Percentiles rank a stretch among this genome's conserved stretches.
These are phyloP conservation scores for Saturnispora kantuleensis DNA, from an alignment of 805 yeast species.

Conservation along the genomic window DNA sequence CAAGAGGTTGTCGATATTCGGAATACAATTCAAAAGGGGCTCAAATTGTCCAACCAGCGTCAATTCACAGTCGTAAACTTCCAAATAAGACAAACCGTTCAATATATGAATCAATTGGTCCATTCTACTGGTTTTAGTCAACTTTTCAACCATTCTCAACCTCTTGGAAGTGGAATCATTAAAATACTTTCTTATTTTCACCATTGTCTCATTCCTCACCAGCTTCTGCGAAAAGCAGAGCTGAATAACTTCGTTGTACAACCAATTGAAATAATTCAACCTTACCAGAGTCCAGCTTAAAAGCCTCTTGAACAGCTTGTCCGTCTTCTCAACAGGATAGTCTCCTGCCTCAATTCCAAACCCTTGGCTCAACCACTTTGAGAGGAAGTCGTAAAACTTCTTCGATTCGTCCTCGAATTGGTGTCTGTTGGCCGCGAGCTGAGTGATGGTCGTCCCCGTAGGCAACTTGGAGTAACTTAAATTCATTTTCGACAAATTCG, in stretches of 20 bases:
- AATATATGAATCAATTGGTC: conserved; percentile 9
- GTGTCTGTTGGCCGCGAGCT: conserved; percentile 15
- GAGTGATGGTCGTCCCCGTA: conserved; percentile 3
- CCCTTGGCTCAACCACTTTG: conserved; percentile 26
- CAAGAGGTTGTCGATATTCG: neutral
- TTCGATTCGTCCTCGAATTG: conserved; percentile 30
- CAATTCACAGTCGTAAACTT: conserved; percentile 26
- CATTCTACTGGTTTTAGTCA: conserved; percentile 12
- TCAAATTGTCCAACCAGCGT: conserved; percentile 5
- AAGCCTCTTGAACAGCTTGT: conserved; percentile 23
- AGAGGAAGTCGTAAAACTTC: conserved; percentile 28
- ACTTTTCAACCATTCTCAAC: conserved; percentile 14
- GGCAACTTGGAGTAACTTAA: conserved; percentile 4
- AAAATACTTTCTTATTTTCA: conserved; percentile 1
- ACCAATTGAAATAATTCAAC: conserved; percentile 22
- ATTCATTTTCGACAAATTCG: neutral
- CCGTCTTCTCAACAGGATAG: conserved; percentile 18
- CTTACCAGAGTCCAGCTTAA: conserved; percentile 25
- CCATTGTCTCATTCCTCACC: neutral
- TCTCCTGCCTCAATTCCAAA: conserved; percentile 12
- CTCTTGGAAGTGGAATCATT: conserved; percentile 11
- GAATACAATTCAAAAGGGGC: neutral
- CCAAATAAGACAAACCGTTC: conserved; percentile 23
- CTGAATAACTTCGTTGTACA: conserved; percentile 21
- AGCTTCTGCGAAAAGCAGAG: conserved; percentile 11